Conservation (phyloP, 345 rosid species). For the Geranium brycei region DNA sequence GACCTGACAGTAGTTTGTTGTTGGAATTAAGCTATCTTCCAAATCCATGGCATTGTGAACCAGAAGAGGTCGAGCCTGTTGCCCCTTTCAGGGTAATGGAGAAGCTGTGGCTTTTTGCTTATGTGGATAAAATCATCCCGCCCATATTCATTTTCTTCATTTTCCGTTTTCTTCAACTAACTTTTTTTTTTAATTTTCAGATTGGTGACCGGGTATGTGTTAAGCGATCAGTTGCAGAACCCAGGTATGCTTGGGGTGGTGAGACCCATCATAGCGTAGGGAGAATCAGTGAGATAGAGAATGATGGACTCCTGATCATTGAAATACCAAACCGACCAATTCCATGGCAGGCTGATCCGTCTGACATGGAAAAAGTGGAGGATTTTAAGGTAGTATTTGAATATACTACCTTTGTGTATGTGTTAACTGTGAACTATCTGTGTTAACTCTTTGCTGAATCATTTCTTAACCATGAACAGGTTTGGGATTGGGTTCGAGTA, state of each 20-base stretch:
- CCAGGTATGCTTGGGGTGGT: conserved; percentile 98
- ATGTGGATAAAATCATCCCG: neutral
- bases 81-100: conserved; percentile 65
- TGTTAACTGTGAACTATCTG: neutral
- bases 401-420: neutral
- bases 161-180: conserved; percentile 10
- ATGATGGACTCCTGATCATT: conserved; percentile 81
- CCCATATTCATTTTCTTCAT: conserved; percentile 6
- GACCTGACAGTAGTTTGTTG: conserved; percentile 89
- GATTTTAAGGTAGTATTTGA: conserved; percentile 65
- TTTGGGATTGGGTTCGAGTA: conserved; percentile 94
- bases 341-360: conserved; percentile 97
- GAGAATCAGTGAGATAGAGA: conserved; percentile 77
- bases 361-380: conserved; percentile 97
- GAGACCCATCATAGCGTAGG: conserved; percentile 99
- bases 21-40: conserved; percentile 83
- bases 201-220: conserved; percentile 88
- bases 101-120: conserved; percentile 8
- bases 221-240: conserved; percentile 97
- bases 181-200: conserved; percentile 24
- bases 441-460: conserved; percentile 6
- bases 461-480: conserved; percentile 33
- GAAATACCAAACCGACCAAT: conserved; percentile 87
- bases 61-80: conserved; percentile 91
- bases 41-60: conserved; percentile 93